phyloP scores from a whole-genome alignment of 2,329 filamentous ascomycete species.

The Ceratocystis variospora region DNA sequence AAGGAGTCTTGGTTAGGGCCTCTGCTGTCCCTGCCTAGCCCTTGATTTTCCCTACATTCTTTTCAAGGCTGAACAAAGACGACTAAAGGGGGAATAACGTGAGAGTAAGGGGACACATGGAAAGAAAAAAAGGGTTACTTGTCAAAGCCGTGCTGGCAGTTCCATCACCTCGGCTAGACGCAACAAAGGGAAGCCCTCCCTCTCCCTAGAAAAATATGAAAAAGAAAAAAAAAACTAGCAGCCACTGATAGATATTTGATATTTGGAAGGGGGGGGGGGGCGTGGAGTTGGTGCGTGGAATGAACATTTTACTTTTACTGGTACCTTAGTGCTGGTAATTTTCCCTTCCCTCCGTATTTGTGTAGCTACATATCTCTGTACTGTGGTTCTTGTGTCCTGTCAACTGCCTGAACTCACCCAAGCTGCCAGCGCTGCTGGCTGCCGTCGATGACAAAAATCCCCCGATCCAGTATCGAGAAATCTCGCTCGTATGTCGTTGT shows the following conservation, averaged over 20 bases:
- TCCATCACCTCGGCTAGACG: not conserved
- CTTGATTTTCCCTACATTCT: not conserved
- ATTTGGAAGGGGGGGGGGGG: not conserved
- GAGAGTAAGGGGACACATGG: not conserved
- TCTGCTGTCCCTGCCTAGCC: no score
- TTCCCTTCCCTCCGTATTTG: no score
- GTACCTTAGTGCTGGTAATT: not conserved
- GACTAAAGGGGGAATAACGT: not conserved
- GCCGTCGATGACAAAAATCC: not conserved
- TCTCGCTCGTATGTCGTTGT: not conserved
- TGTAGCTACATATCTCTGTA: not conserved
- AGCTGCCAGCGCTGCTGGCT: no score
- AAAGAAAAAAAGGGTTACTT: not conserved
- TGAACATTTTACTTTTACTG: not conserved
- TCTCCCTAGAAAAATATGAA: not conserved
- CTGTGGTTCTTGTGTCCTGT: no score
- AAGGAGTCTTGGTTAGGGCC: no score
- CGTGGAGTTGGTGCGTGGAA: not conserved
- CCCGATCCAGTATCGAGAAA: not conserved
- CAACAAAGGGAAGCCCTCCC: not conserved
- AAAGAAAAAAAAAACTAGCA: not conserved
- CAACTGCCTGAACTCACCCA: no score
- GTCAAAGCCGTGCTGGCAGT: conserved; percentile 4
- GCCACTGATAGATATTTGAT: no score
- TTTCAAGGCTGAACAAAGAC: not conserved